Base-by-base conservation (phyloP, 352 stramenopile species). In the Aphanomyces cochlioides region DNA sequence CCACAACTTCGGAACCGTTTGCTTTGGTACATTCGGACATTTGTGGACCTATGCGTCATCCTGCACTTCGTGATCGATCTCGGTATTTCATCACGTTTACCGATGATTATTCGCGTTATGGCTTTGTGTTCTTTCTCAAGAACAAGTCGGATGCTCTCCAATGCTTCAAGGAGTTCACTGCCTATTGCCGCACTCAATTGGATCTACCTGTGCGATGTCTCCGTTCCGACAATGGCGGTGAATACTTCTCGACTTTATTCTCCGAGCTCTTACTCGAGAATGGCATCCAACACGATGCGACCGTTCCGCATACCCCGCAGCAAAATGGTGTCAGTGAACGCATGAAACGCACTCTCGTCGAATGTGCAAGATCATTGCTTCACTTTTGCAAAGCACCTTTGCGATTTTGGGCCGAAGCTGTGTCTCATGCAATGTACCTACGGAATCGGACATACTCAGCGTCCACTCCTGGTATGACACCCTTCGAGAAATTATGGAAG, bases 101-200 rank as follows among this genome's bases (percentile, higher is more conserved):
- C 45, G 45, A 53, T 53, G 45, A 53, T 53, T 53, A n/a, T 2
- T 53, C 45, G 45, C 45, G 45, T n/a, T 53, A 53, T 53, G 45
- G 45, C 45, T 53, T n/a, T n/a, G 45, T 53, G 13, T 53, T 53
- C 45, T 53, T 53, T n/a, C 45, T 53, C n/a, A 15, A 53, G 45
- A 15, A 53, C 45, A 53, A 53, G 45, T 53, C 45, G 13, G 45
- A 53, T 53, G 45, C 45, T n/a, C 45, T 53, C 45, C n/a, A 53
- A 19, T 1, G 1, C 1, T 53, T 53, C 45, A 53, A 53, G n/a
- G 45, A 53, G 13, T 53, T 53, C 45, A 19, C 45, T 53, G 45
- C 45, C 13, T n/a, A 53, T 2, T 53, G 45, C 45, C 45, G n/a
- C 45, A 53, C 45, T 15, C 1, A 53, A 53, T 53, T 53, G 1